A percentile compares a stretch with the other conserved stretches of the same genome.
These are phyloP conservation scores for Fusarium sp. DNA, from an alignment of 2,329 filamentous ascomycete species.

Conservation along the genomic window DNA sequence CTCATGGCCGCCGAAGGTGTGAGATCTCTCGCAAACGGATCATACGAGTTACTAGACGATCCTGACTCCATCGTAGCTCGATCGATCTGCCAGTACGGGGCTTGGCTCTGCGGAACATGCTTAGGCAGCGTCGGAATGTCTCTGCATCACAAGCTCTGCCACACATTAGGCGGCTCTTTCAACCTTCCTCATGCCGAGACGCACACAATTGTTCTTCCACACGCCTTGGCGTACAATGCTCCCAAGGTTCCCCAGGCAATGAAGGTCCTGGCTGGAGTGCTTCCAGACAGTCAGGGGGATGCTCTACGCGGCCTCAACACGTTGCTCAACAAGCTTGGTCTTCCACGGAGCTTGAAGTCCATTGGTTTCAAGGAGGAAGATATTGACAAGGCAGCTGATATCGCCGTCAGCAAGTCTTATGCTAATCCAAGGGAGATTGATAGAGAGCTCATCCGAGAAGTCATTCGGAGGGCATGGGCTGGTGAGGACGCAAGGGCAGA, in stretches of 20 bases:
- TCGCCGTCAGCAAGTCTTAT: background rate
- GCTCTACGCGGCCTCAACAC: background rate
- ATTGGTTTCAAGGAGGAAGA: background rate
- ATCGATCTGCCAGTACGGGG: constrained; percentile 57
- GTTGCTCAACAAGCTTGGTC: background rate
- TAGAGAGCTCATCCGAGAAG: background rate
- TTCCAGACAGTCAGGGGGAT: background rate
- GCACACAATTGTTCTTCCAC: constrained; percentile 55
- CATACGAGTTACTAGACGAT: background rate
- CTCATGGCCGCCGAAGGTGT: background rate
- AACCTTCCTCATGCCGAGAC: constrained; percentile 73
- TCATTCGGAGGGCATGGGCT: background rate
- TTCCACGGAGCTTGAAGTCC: background rate
- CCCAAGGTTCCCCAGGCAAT: background rate
- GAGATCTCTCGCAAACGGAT: background rate
- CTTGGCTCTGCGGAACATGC: constrained; percentile 71
- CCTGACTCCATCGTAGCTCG: background rate
- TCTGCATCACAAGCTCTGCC: constrained; percentile 75
- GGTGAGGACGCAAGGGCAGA: background rate
- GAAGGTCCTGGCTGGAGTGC: background rate
- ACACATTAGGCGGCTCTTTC: constrained; percentile 71
- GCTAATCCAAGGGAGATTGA: background rate
- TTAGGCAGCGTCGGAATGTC: constrained; percentile 70
- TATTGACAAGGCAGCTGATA: background rate
- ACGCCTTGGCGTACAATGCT: background rate